phyloP scores from a whole-genome alignment of 208 protist species.

The Tetramitus jugosus region DNA sequence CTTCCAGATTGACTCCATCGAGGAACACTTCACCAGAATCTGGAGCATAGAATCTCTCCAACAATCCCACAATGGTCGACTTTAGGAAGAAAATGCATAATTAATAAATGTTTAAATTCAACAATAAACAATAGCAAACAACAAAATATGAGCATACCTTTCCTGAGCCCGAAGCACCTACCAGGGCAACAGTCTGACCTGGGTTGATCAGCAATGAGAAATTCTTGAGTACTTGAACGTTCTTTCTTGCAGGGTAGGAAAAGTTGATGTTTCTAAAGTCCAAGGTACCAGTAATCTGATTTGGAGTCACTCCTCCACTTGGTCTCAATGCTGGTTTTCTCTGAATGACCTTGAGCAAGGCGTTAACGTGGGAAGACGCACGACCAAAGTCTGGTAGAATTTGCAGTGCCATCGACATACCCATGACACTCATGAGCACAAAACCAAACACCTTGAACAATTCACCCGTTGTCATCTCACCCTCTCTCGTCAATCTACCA shows the following conservation, averaged over 20 bases:
- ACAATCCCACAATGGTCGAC: background rate
- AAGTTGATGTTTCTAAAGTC: constrained; percentile 22
- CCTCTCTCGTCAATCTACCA: background rate
- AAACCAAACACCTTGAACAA: constrained; percentile 2
- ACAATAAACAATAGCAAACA: too few species aligned
- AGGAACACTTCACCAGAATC: constrained; percentile 37
- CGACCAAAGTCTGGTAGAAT: background rate
- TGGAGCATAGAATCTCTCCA: constrained; percentile 8
- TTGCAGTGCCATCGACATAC: background rate
- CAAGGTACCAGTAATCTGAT: constrained; percentile 34
- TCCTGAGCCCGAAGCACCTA: constrained; percentile 81
- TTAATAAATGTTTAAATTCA: background rate
- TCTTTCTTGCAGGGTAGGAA: constrained; percentile 3
- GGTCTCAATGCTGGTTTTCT: background rate
- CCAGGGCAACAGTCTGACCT: constrained; percentile 49
- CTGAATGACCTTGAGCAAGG: background rate
- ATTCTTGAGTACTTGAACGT: constrained; percentile 6
- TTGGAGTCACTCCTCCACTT: background rate
- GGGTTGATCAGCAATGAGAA: constrained; percentile 11
- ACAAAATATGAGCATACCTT: too few species aligned
- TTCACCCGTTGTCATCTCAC: background rate
- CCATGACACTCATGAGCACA: background rate
- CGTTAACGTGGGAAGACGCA: background rate
- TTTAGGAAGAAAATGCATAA: background rate
- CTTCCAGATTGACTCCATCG: constrained; percentile 54